A percentile compares a stretch with the other conserved stretches of the same genome.
Conservation (phyloP, 73 alveolate species). For the Paraurostyla sp. region DNA sequence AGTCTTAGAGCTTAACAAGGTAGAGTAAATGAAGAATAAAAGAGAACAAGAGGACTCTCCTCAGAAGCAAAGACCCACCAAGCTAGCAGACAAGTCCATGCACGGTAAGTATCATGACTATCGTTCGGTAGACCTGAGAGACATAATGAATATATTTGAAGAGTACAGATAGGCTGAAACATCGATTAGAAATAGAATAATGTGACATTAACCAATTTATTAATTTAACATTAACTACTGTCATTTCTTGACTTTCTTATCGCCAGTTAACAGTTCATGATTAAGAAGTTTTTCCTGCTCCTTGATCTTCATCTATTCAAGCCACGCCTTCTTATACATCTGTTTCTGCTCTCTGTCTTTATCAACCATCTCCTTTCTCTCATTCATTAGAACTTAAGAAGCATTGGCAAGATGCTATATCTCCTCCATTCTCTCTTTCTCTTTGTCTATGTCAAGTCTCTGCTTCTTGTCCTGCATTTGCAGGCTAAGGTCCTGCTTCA, state of each 20-base stretch:
- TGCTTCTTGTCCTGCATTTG: not conserved
- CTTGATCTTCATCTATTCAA: not conserved
- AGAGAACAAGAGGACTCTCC: not conserved
- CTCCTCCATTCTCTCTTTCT: not conserved
- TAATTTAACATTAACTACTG: not conserved
- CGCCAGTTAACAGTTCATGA: slow-evolving; percentile 25
- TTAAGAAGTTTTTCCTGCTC: slow-evolving; percentile 13
- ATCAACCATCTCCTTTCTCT: not conserved
- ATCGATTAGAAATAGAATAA: slow-evolving; percentile 24
- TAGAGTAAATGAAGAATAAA: not conserved
- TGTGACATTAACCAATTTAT: not conserved
- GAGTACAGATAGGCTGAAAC: slow-evolving; percentile 25
- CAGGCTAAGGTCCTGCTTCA: not conserved
- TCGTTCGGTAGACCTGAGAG: slow-evolving; percentile 18
- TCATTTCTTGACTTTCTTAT: not conserved
- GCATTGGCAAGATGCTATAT: not conserved
- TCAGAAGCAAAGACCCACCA: not conserved
- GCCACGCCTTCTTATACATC: slow-evolving; percentile 16
- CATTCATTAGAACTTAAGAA: slow-evolving; percentile 12
- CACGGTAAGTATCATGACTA: slow-evolving; percentile 43
- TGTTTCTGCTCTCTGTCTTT: slow-evolving; percentile 2
- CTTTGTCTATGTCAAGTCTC: not conserved
- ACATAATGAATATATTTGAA: slow-evolving; percentile 7
- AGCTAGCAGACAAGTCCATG: slow-evolving; percentile 43
- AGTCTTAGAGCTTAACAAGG: slow-evolving; percentile 3